Evolutionary conservation across 2,329 filamentous ascomycete genomes (phyloP), one percentile per base, ranked within the genome.

Genomic region (Ceratocystis papillata): DNA sequence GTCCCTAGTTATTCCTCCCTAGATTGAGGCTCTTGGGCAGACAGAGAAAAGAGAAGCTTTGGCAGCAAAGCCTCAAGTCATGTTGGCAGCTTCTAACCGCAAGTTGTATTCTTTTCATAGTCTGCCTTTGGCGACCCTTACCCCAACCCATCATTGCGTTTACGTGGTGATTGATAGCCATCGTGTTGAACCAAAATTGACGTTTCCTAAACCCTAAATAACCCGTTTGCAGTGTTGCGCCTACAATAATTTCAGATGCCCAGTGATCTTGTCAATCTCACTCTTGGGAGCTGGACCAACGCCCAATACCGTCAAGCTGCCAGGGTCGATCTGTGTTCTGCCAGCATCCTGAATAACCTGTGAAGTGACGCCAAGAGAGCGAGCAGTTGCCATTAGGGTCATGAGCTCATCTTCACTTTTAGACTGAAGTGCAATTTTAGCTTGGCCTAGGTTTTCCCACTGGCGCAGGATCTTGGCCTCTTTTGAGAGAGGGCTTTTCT

Each of bases 341-440:
- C 94, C 94, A n/a, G 94, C 94, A 77, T 99, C 94, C 72, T 89
- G 87, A 70, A 99, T 93, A 64, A 96, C 86, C 75, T 93, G 88
- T 64, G 93, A 90, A 68, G 90, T 92, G 67, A 99, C 76, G 1
- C 94, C 93, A 67, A 96, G 75, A 73, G 87, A 90, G 69, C 90
- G 81, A 2, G 94, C 94, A 75, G 87, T 86, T 65, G 86, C 88
- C 77, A 92, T 87, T 70, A 88, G 76, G 69, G 79, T 78, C 69
- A 94, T 77, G 70, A 95, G 77, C 73, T 95, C 90, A 45, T 95
- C 90, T 76, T 96, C 88, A 68, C 85, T 87, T 78, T 93, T 94
- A 70, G 87, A 81, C 77, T 96, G 92, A 65, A 99, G 78, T 6
- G 94, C 94, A 70, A 99, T 89, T 82, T 99, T 97, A 70, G 90